Base-by-base conservation (phyloP, 2,329 filamentous ascomycete genomes). In the Hawksworthiomyces lignivorus region DNA sequence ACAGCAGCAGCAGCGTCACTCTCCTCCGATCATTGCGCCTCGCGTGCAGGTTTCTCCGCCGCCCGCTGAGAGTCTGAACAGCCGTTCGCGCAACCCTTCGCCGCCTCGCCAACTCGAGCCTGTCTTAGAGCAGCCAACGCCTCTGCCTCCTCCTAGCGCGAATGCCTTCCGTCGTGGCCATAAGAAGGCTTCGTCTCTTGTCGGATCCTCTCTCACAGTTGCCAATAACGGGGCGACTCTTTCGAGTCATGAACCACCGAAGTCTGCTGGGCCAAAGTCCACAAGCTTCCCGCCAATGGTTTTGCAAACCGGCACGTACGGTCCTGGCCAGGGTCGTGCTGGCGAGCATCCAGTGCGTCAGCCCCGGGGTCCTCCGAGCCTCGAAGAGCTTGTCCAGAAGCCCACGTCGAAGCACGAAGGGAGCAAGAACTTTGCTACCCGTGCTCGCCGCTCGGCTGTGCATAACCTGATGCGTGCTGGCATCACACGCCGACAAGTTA, bases 341-440 rank as follows among this genome's bases (percentile, higher is more conserved):
- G 92, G 92, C 52, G 92, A 97, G 65, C 92, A 98, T 59, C 92
- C 92, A 8, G 68, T 87, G 39, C 88, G 92, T 45, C 92, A 98
- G 64, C 92, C 92, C 39, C 87, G 88, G 50, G 89, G 89, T 5
- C 92, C 92, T 19, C 92, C 92, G 12, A 80, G 86, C 12, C 74
- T 97, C 38, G 92, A 98, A 52, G 92, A 98, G 66, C 79, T 98
- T 46, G 78, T 83, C 56, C 75, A 82, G 17, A 92, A 89, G 65
- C 92, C 92, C 2, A 97, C 90, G 8, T 82, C 87, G 52, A 95
- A 88, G 67, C 79, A 90, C 50, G 90, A 97, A 62, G 92, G 90
- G 19, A 96, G 90, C 79, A 82, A 96, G 77, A 98, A 98, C 69
- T 98, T 98, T 65, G 84, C 85, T 10, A 81, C 88, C 43, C 88